These are phyloP conservation scores for Sutorius australiensis DNA, from an alignment of 768 basidiomycete genomes.

Conservation along the genomic window DNA sequence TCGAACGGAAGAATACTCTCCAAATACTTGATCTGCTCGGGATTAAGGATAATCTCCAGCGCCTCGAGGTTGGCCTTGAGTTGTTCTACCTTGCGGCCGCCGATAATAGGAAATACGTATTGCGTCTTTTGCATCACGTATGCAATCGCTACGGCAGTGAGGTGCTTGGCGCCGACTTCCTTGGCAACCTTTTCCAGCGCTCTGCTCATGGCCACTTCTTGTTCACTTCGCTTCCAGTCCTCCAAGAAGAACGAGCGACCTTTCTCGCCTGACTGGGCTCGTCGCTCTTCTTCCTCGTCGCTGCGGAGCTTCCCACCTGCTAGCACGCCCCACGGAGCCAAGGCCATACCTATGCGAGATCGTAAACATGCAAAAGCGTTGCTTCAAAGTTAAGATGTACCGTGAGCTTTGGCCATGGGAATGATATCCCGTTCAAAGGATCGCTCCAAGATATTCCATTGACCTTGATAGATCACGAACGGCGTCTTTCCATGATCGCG, in stretches of 20 bases:
- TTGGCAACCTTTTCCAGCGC: constrained; percentile 39
- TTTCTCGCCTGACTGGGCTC: constrained; percentile 31
- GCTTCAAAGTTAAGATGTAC: constrained; percentile 13
- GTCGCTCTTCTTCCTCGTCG: constrained; percentile 29
- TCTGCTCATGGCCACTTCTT: constrained; percentile 30
- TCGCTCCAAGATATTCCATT: constrained; percentile 40
- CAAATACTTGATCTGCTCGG: constrained; percentile 37
- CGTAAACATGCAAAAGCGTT: not conserved
- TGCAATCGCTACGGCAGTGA: constrained; percentile 40
- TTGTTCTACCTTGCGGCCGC: constrained; percentile 43
- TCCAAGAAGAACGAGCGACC: constrained; percentile 31
- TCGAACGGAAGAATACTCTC: constrained; percentile 37
- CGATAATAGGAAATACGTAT: constrained; percentile 42
- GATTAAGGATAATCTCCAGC: constrained; percentile 37
- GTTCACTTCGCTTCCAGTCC: constrained; percentile 34
- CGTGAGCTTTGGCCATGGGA: constrained; percentile 32
- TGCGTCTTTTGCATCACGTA: constrained; percentile 46
- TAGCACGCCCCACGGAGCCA: constrained; percentile 38
- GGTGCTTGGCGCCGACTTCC: constrained; percentile 35
- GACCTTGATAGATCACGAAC: constrained; percentile 52
- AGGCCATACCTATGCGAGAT: constrained; percentile 12
- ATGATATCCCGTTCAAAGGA: constrained; percentile 54
- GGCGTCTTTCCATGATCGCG: constrained; percentile 45
- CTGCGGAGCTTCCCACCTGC: constrained; percentile 27
- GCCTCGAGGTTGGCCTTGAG: constrained; percentile 41